Percentiles rank a stretch among this genome's conserved stretches.
These are phyloP conservation scores for Acanthamoeba triangularis DNA, from an alignment of 208 protist species.

Conservation along the genomic window DNA sequence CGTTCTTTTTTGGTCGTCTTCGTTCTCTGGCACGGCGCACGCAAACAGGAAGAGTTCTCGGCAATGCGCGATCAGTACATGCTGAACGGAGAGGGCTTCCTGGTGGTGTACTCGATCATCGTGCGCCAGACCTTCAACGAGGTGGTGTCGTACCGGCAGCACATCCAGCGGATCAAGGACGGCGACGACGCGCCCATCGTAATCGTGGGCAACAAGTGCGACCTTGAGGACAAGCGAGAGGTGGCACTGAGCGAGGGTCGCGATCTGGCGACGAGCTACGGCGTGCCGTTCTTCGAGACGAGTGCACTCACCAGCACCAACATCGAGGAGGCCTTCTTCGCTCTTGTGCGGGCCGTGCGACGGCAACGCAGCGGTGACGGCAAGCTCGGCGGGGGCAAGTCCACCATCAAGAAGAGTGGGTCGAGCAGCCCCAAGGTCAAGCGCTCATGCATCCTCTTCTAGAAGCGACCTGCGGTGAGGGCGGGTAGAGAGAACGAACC, in stretches of 20 bases:
- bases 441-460: neutral
- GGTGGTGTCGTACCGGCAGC: constrained; percentile 84
- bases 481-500: neutral
- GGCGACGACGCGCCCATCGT: constrained; percentile 74
- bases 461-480: neutral
- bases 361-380: neutral
- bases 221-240: constrained; percentile 73
- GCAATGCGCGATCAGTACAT: constrained; percentile 61
- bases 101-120: constrained; percentile 89
- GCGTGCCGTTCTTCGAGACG: constrained; percentile 47
- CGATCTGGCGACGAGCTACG: constrained; percentile 67
- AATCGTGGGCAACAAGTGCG: constrained; percentile 83
- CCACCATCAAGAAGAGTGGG: neutral
- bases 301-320: neutral
- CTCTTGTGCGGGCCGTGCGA: constrained; percentile 89
- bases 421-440: neutral
- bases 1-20: neutral
- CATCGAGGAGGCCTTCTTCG: constrained; percentile 86
- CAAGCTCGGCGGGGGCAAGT: neutral
- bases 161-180: constrained; percentile 92
- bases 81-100: constrained; percentile 79
- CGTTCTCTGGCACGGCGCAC: neutral
- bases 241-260: constrained; percentile 62
- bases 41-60: constrained; percentile 69
- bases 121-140: constrained; percentile 88